Conservation (phyloP, 306 rosid genomes). For the Coriaria nepalensis region DNA sequence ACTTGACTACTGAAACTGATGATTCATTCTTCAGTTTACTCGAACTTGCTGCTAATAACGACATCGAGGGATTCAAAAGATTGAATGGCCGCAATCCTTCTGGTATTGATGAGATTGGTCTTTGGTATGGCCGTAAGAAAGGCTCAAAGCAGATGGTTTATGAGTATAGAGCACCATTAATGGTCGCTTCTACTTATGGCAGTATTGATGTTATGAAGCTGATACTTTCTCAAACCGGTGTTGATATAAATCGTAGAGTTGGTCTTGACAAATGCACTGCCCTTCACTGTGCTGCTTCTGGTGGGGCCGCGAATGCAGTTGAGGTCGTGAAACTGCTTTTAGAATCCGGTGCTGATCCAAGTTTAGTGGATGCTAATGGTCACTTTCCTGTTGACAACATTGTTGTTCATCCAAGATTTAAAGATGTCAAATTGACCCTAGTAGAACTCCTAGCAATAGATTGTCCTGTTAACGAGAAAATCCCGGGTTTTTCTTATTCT, state of each 20-base stretch:
- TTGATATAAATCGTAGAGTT: constrained; percentile 44
- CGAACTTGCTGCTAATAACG: constrained; percentile 68
- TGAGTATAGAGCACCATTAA: constrained; percentile 54
- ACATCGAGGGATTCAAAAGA: constrained; percentile 42
- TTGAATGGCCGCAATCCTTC: constrained; percentile 29
- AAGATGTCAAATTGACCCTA: too few species aligned
- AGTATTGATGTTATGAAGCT: constrained; percentile 51
- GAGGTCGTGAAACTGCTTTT: constrained; percentile 48
- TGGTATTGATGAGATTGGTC: constrained; percentile 33
- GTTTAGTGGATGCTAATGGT: constrained; percentile 36
- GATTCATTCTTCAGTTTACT: constrained; percentile 42
- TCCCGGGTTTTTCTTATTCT: too few species aligned
- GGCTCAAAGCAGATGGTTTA: constrained; percentile 51
- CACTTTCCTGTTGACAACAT: constrained; percentile 49
- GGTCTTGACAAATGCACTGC: constrained; percentile 56
- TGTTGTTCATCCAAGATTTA: constrained; percentile 38
- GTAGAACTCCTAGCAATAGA: constrained; percentile 41
- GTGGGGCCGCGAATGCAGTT: constrained; percentile 45
- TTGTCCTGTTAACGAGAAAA: not conserved
- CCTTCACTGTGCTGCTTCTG: constrained; percentile 81
- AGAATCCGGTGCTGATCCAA: constrained; percentile 45
- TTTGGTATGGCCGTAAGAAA: constrained; percentile 49
- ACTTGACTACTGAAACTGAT: constrained; percentile 29
- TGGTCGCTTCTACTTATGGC: constrained; percentile 72
- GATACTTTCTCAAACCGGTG: constrained; percentile 27